Evolutionary conservation across 345 rosid species (phyloP).

Genomic region (Bruguiera gymnorhiza): DNA sequence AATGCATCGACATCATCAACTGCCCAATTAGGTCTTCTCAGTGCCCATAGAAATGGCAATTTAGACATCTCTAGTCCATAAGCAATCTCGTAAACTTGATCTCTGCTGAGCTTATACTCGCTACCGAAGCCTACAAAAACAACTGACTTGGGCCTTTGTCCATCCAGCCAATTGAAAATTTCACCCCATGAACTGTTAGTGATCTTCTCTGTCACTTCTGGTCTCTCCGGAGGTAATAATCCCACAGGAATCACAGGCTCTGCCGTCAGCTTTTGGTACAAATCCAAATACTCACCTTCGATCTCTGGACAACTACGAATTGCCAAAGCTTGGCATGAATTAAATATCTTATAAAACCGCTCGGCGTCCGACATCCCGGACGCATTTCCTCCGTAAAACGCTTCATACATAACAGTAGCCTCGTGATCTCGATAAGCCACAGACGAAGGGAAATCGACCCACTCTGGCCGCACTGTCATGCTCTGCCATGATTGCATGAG

Average conservation of each 20-base stretch:
- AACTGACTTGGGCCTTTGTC: conserved; percentile 20
- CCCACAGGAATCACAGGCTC: conserved; percentile 29
- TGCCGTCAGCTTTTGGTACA: not conserved
- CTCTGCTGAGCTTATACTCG: conserved; percentile 23
- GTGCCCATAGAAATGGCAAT: conserved; percentile 34
- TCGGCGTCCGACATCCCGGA: conserved; percentile 15
- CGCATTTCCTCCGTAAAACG: conserved; percentile 10
- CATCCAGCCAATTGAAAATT: conserved; percentile 29
- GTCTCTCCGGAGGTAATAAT: conserved; percentile 18
- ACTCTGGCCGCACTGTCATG: conserved; percentile 11
- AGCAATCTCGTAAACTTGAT: conserved; percentile 30
- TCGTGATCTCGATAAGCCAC: conserved; percentile 13
- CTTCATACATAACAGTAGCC: not conserved
- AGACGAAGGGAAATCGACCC: conserved; percentile 24
- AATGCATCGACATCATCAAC: conserved; percentile 14
- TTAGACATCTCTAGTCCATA: conserved; percentile 28
- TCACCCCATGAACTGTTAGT: conserved; percentile 6
- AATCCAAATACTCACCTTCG: conserved; percentile 20
- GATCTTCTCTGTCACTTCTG: not conserved
- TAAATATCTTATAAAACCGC: conserved; percentile 2
- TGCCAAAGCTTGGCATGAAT: conserved; percentile 6
- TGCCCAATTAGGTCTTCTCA: conserved; percentile 31
- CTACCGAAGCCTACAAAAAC: conserved; percentile 36
- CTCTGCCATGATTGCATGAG: conserved; percentile 10
- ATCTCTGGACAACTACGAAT: conserved; percentile 26